phyloP scores from a whole-genome alignment of 352 stramenopile species.

The Phytopythium oedochilum region DNA sequence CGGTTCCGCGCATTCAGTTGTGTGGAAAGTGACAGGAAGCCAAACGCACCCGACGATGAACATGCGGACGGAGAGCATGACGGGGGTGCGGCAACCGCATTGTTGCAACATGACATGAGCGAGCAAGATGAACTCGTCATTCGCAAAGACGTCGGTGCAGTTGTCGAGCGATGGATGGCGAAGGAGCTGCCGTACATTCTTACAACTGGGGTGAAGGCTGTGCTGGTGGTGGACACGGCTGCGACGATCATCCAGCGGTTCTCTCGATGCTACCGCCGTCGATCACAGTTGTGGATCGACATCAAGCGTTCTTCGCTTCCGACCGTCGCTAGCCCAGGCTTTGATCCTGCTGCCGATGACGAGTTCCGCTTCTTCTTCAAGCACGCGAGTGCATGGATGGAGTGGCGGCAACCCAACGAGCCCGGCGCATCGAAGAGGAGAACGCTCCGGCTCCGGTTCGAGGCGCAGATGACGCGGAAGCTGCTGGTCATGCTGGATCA shows the following conservation, averaged over 20 bases:
- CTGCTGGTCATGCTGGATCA: conserved; percentile 33
- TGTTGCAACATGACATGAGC: neutral
- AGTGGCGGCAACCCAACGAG: neutral
- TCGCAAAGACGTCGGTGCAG: conserved; percentile 10
- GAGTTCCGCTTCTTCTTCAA: conserved; percentile 40
- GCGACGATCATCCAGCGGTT: conserved; percentile 26
- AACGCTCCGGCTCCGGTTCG: conserved; percentile 26
- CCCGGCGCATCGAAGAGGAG: neutral
- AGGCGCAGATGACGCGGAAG: conserved; percentile 37
- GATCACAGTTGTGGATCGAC: conserved; percentile 17
- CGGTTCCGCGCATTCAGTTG: neutral
- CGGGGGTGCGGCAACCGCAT: neutral
- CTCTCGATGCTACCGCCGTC: conserved; percentile 13
- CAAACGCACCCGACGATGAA: neutral
- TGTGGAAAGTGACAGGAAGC: neutral
- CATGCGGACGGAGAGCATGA: neutral
- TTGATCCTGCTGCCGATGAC: neutral
- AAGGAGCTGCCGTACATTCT: conserved; percentile 36
- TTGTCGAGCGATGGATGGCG: conserved; percentile 27
- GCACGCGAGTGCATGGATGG: conserved; percentile 35
- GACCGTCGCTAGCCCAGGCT: neutral
- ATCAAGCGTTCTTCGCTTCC: conserved; percentile 8
- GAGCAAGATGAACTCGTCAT: neutral
- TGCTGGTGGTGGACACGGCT: conserved; percentile 19
- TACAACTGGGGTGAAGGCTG: conserved; percentile 16